Conservation (phyloP, 768 basidiomycete species). For the Leccinum aurantiacum region DNA sequence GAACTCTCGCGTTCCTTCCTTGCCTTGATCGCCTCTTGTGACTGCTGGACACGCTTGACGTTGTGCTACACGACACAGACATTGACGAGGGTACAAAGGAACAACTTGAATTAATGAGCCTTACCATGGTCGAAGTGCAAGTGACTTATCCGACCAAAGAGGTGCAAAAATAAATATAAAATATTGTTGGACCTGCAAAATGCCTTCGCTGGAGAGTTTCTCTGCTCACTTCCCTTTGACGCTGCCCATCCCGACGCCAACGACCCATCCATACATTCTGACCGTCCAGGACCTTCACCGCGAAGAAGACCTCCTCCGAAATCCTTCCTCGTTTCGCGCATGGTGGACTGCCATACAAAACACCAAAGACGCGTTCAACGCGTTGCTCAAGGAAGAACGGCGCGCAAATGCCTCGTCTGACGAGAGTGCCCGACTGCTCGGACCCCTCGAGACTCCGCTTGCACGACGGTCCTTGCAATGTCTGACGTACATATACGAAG, state of each 20-base stretch:
- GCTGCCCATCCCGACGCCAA: constrained; percentile 77
- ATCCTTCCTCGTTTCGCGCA: constrained; percentile 86
- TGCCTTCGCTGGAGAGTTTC: constrained; percentile 61
- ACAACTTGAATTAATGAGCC: background rate
- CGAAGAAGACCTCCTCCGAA: constrained; percentile 92
- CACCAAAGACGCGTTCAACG: constrained; percentile 62
- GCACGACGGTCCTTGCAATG: constrained; percentile 79
- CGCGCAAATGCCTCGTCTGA: constrained; percentile 45
- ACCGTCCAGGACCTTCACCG: constrained; percentile 74
- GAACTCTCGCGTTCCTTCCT: constrained; percentile 68
- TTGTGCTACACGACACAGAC: constrained; percentile 52
- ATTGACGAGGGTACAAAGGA: constrained; percentile 3
- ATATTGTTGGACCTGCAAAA: constrained; percentile 29
- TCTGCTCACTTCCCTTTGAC: constrained; percentile 77
- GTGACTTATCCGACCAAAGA: background rate
- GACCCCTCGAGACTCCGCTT: constrained; percentile 72
- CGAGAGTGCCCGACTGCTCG: constrained; percentile 61
- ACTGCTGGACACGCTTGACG: constrained; percentile 61
- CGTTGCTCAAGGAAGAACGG: constrained; percentile 56
- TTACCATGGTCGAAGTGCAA: constrained; percentile 19
- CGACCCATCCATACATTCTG: constrained; percentile 75
- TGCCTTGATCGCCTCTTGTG: constrained; percentile 60
- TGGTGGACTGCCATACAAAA: constrained; percentile 89
- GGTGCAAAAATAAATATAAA: constrained; percentile 8
- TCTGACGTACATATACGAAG: constrained; percentile 90